A percentile compares a stretch with the other conserved stretches of the same genome.
Evolutionary conservation across 306 rosid genomes (phyloP).

Genomic region (Biancaea sappan): DNA sequence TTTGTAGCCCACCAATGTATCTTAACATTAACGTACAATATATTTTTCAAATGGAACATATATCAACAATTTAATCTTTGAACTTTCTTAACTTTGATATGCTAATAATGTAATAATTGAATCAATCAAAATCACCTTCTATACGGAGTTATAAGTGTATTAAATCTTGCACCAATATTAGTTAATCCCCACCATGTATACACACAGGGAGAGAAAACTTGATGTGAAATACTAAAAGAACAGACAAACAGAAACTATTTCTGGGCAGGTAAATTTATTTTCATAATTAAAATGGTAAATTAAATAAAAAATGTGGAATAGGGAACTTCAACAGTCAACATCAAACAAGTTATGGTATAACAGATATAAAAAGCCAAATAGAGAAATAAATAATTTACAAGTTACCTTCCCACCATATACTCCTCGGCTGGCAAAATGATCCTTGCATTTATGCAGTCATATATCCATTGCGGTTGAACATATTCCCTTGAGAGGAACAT

Average conservation of each 20-base stretch:
- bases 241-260: not conserved
- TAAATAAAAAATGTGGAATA: not conserved
- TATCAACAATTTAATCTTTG: not conserved
- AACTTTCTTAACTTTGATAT: not conserved
- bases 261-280: not conserved
- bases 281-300: not conserved
- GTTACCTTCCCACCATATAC: slow-evolving; percentile 88
- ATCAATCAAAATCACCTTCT: not conserved
- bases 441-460: slow-evolving; percentile 79
- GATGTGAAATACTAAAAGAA: not conserved
- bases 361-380: not conserved
- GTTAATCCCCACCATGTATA: not conserved
- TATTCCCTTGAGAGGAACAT: slow-evolving; percentile 76
- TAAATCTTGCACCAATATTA: not conserved
- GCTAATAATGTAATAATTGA: not conserved
- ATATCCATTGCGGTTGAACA: slow-evolving; percentile 97
- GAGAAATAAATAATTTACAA: not conserved
- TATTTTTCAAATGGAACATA: not conserved
- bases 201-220: not conserved
- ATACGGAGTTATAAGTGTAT: not conserved
- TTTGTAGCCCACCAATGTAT: not conserved
- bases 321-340: slow-evolving; percentile 21
- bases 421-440: slow-evolving; percentile 72
- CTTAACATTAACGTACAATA: not conserved
- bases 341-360: not conserved